These are phyloP conservation scores for Arthroderma uncinatum DNA, from an alignment of 2,329 filamentous ascomycete genomes.

Conservation along the genomic window DNA sequence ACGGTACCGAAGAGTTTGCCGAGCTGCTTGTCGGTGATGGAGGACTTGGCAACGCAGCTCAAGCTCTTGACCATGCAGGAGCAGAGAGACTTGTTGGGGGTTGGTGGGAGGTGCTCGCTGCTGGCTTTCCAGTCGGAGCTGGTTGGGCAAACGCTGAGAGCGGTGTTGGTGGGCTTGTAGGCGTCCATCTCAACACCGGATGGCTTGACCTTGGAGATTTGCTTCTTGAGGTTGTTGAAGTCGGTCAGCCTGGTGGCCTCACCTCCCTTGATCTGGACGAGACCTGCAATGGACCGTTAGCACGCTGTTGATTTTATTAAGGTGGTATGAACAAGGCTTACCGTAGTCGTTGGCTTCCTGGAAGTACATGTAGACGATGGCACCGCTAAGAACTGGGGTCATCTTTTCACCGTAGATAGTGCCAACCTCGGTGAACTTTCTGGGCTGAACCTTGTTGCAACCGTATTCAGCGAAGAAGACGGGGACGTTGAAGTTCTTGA, in stretches of 20 bases:
- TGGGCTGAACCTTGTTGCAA: constrained; percentile 65
- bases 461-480: constrained; percentile 99
- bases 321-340: constrained; percentile 47
- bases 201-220: constrained; percentile 58
- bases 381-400: constrained; percentile 83
- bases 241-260: constrained; percentile 42
- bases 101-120: constrained; percentile 59
- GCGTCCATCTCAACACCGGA: constrained; percentile 51
- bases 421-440: constrained; percentile 73
- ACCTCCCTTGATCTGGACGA: constrained; percentile 52
- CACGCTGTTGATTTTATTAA: constrained; percentile 50
- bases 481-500: constrained; percentile 77
- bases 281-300: constrained; percentile 18
- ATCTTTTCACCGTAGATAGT: constrained; percentile 72
- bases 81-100: constrained; percentile 69
- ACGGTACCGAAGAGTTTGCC: constrained; percentile 42
- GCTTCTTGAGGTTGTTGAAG: constrained; percentile 59
- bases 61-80: constrained; percentile 70
- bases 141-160: constrained; percentile 58
- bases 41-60: constrained; percentile 54
- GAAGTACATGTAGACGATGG: constrained; percentile 99
- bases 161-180: constrained; percentile 66
- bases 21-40: constrained; percentile 44
- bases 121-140: constrained; percentile 58
- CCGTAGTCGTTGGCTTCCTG: constrained; percentile 84